A percentile compares a stretch with the other conserved stretches of the same genome.
Evolutionary conservation across 2,329 filamentous ascomycete species (phyloP).

Genomic region (Tolypocladium tundrense): DNA sequence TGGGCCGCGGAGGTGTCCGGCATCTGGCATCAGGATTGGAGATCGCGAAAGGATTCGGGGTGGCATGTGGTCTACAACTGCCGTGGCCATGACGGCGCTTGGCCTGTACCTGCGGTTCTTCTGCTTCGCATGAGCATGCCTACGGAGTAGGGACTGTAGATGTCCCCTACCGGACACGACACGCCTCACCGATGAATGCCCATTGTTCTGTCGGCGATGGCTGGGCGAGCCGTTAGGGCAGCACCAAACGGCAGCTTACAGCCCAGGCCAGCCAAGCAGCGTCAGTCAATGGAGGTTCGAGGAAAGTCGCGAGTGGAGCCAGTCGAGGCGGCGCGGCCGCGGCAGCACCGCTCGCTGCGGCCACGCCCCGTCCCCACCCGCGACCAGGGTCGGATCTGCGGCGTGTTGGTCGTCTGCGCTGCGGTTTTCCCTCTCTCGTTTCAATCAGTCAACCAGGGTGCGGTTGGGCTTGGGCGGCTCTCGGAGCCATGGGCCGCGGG

Average conservation of each 20-base stretch:
- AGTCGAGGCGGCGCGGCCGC: conserved; percentile 3
- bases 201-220: not conserved
- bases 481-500: not conserved
- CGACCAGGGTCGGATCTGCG: not conserved
- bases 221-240: not conserved
- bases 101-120: not conserved
- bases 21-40: not conserved
- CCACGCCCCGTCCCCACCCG: conserved; percentile 6
- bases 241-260: not conserved
- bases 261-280: not conserved
- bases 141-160: not conserved
- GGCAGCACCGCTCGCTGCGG: conserved; percentile 13
- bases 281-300: not conserved
- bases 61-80: not conserved
- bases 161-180: not conserved
- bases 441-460: not conserved
- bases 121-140: too few species aligned
- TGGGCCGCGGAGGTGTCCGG: not conserved
- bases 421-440: not conserved
- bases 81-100: not conserved
- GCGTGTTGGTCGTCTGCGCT: not conserved
- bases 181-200: not conserved
- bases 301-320: conserved; percentile 1
- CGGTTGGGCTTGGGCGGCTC: not conserved
- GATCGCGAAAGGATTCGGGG: not conserved